phyloP scores from a whole-genome alignment of 2,329 filamentous ascomycete genomes.

The Piedraia hortae region DNA sequence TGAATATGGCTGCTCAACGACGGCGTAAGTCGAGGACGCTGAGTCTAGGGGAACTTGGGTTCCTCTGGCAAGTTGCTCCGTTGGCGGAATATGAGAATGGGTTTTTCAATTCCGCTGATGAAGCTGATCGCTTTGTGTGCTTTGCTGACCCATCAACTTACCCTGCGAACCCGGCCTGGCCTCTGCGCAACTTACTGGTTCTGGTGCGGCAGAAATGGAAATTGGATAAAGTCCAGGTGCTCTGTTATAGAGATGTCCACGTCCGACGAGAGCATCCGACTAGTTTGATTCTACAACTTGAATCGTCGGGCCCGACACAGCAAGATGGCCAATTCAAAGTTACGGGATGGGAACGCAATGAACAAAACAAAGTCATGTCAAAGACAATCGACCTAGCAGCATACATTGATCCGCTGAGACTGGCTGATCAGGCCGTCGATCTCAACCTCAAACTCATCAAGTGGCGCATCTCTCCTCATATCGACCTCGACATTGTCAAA shows the following conservation, averaged over 20 bases:
- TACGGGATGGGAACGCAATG: slow-evolving; percentile 81
- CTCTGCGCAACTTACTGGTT: slow-evolving; percentile 65
- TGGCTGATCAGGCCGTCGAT: slow-evolving; percentile 86
- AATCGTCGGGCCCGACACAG: slow-evolving; percentile 20
- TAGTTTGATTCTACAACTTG: slow-evolving; percentile 48
- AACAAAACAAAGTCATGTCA: slow-evolving; percentile 47
- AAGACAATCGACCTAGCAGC: slow-evolving; percentile 61
- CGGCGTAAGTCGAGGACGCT: slow-evolving; percentile 23
- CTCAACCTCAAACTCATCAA: slow-evolving; percentile 96
- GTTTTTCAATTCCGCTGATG: slow-evolving; percentile 49
- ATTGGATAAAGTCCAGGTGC: slow-evolving; percentile 47
- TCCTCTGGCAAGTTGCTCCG: slow-evolving; percentile 49
- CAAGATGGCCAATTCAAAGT: slow-evolving; percentile 30
- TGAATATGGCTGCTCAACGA: slow-evolving; percentile 11
- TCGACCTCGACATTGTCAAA: slow-evolving; percentile 74
- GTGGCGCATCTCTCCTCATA: slow-evolving; percentile 75
- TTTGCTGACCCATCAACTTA: slow-evolving; percentile 91
- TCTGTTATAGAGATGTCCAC: slow-evolving; percentile 75
- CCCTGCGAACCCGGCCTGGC: slow-evolving; percentile 67
- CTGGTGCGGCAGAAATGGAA: slow-evolving; percentile 61
- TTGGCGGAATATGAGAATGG: slow-evolving; percentile 57
- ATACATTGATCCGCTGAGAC: slow-evolving; percentile 68
- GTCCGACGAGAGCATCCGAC: slow-evolving; percentile 49
- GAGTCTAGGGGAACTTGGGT: slow-evolving; percentile 28
- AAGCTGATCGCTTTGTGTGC: slow-evolving; percentile 54